Base-by-base conservation (phyloP, 345 rosid genomes). In the Capsella bursapastoris region DNA sequence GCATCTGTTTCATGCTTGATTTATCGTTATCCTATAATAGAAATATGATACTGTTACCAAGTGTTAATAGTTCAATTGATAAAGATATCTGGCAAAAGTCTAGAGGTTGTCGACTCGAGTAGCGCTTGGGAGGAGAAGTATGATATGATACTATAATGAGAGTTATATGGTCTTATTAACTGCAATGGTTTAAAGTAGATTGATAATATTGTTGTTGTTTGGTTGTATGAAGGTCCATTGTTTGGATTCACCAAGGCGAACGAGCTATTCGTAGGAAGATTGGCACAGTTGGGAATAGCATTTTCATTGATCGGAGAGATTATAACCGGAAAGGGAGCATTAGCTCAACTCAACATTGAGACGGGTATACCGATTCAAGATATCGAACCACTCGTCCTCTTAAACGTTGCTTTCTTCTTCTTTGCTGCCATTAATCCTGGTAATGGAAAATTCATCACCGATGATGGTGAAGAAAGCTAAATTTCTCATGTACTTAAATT, bases 301-400 rank as follows among this genome's bases (percentile, higher is more conserved):
- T 94, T 94, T 85, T 94, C 98, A 10, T 64, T 94, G 79, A 94
- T 91, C 2, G 98, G 97, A 70, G 98, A 94, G 72, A 90, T 94
- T 56, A 86, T 94, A 47, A 94, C 97, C 12, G 93, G 96, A 6
- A 94, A 94, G 51, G 98, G 98, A 79, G 98, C 98, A 50, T 82
- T 94, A 3, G 98, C 98, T 10, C 98, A 94, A 41, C 91, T 94
- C 32, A 94, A 94, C 90, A 81, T 94, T 53, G 98, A 94, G 85
- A 94, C 98, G 1, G 98, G 98, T 29, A 83, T 94, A 43, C 98
- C 98, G 22, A 78, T 94, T 61, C 84, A 35, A 32, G 98, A 94
- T 22, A 89, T 94, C 10, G 98, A 94, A 74, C 98, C 98, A 4
- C 89, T 94, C 10, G 97, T 94, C 64, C 78, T 94, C 81, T 85